A percentile compares a stretch with the other conserved stretches of the same genome.
Evolutionary conservation across 495 filamentous ascomycete species (phyloP).

Genomic region (Saxispiralis lemnorum): DNA sequence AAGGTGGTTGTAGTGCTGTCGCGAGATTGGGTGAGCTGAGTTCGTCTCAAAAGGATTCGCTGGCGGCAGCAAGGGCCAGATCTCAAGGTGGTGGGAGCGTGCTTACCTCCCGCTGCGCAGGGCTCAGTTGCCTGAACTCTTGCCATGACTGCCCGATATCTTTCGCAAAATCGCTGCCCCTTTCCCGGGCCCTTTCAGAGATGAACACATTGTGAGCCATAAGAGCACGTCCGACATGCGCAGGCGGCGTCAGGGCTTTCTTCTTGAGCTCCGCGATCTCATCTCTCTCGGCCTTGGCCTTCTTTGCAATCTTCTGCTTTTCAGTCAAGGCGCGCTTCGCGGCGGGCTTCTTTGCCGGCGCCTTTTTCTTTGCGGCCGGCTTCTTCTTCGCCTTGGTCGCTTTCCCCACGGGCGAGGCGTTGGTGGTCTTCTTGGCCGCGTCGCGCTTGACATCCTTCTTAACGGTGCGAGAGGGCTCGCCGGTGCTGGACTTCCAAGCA

Average conservation of each 20-base stretch:
- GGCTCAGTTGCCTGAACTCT: slow-evolving; percentile 13
- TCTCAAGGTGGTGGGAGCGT: too few relatives aligned
- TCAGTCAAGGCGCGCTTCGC: slow-evolving; percentile 9
- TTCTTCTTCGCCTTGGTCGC: slow-evolving; percentile 6
- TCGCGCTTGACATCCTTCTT: slow-evolving; percentile 10
- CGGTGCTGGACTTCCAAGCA: neutral
- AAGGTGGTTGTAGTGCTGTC: slow-evolving; percentile 33
- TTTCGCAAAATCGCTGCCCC: neutral
- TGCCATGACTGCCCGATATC: neutral
- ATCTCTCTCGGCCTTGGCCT: neutral
- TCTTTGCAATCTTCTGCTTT: slow-evolving; percentile 6
- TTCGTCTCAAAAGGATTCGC: too few relatives aligned
- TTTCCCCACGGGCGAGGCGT: slow-evolving; percentile 8
- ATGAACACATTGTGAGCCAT: slow-evolving; percentile 16
- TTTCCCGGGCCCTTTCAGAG: slow-evolving; percentile 5
- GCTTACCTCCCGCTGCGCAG: slow-evolving; percentile 18
- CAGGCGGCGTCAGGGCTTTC: slow-evolving; percentile 9
- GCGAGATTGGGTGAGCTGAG: too few relatives aligned
- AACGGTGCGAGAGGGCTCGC: slow-evolving; percentile 10
- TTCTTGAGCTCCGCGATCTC: slow-evolving; percentile 17
- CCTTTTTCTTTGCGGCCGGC: slow-evolving; percentile 4
- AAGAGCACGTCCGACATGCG: neutral
- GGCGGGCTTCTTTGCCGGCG: slow-evolving; percentile 1
- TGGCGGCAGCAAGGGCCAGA: too few relatives aligned
- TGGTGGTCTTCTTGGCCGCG: slow-evolving; percentile 1